Evolutionary conservation across 2,329 filamentous ascomycete species (phyloP).

Genomic region (Coniochaeta pulveracea): DNA sequence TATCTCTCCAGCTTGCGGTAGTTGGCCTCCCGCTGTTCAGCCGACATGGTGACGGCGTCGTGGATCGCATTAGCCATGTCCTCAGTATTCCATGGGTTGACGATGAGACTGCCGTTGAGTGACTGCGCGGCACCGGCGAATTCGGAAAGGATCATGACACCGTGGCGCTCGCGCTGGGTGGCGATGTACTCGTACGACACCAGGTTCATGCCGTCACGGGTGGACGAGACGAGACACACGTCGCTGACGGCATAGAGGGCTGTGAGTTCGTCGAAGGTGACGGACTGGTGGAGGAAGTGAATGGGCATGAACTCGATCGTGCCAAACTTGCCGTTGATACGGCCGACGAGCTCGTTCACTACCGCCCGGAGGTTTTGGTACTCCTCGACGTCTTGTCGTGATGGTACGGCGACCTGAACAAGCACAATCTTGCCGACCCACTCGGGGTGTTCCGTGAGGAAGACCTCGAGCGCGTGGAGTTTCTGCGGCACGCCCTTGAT

Average conservation of each 20-base stretch:
- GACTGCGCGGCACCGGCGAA: conserved; percentile 94
- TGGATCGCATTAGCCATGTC: conserved; percentile 88
- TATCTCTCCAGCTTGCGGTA: conserved; percentile 90
- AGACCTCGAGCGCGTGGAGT: conserved; percentile 89
- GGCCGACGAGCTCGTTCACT: conserved; percentile 90
- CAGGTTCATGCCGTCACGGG: conserved; percentile 97
- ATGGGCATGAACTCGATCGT: conserved; percentile 99
- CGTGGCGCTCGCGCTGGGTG: conserved; percentile 79
- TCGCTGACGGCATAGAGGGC: conserved; percentile 89
- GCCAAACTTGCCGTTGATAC: conserved; percentile 95
- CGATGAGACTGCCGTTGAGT: conserved; percentile 83
- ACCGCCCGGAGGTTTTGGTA: conserved; percentile 94
- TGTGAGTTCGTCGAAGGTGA: conserved; percentile 88
- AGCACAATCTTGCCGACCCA: conserved; percentile 97
- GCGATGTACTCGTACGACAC: conserved; percentile 98
- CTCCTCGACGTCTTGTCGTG: conserved; percentile 90
- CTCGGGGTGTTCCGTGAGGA: conserved; percentile 91
- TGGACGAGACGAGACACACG: conserved; percentile 84
- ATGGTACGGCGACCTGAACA: conserved; percentile 91
- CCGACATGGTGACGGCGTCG: conserved; percentile 92
- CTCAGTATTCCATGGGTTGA: conserved; percentile 98
- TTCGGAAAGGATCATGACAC: conserved; percentile 89
- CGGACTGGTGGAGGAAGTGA: conserved; percentile 94
- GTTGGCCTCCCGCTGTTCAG: conserved; percentile 76
- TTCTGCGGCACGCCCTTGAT: conserved; percentile 99